phyloP scores from a whole-genome alignment of 2,329 filamentous ascomycete species.

The Tolypocladium capitatum region DNA sequence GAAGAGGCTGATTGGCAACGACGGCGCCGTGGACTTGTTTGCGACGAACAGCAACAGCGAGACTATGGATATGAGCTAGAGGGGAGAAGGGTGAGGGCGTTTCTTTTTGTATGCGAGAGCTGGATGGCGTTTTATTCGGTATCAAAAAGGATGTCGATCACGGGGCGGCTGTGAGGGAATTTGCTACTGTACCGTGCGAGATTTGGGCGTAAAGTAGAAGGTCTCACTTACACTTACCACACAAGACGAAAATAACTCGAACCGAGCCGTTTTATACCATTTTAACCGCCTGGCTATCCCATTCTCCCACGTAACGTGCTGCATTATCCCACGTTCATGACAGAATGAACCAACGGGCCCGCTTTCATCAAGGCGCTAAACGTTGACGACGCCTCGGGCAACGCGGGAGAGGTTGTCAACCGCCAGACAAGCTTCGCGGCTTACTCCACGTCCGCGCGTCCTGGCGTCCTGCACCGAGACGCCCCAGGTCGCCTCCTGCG shows the following conservation, averaged over 20 bases:
- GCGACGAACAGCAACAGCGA: conserved; percentile 30
- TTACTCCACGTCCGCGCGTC: too few relatives aligned
- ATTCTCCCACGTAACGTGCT: not conserved
- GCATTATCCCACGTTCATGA: too few relatives aligned
- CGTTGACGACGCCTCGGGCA: too few relatives aligned
- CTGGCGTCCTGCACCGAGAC: too few relatives aligned
- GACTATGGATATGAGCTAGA: conserved; percentile 32
- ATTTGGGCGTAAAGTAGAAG: conserved; percentile 10
- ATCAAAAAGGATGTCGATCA: conserved; percentile 1
- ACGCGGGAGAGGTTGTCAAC: too few relatives aligned
- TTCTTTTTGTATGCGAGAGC: conserved; percentile 7
- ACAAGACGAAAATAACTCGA: not conserved
- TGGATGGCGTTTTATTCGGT: conserved; percentile 17
- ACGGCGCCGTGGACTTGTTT: conserved; percentile 63
- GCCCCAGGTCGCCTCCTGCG: too few relatives aligned
- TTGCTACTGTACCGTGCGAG: conserved; percentile 13
- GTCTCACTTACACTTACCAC: too few relatives aligned
- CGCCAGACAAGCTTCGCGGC: too few relatives aligned
- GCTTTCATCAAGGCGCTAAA: too few relatives aligned
- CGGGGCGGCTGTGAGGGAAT: conserved; percentile 9
- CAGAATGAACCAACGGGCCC: too few relatives aligned
- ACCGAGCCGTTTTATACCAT: not conserved
- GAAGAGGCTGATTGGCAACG: conserved; percentile 82
- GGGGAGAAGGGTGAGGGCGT: not conserved
- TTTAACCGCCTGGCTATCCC: not conserved